phyloP scores from a whole-genome alignment of 1,284 basidiomycete genomes.

The Wallemia hederae region DNA sequence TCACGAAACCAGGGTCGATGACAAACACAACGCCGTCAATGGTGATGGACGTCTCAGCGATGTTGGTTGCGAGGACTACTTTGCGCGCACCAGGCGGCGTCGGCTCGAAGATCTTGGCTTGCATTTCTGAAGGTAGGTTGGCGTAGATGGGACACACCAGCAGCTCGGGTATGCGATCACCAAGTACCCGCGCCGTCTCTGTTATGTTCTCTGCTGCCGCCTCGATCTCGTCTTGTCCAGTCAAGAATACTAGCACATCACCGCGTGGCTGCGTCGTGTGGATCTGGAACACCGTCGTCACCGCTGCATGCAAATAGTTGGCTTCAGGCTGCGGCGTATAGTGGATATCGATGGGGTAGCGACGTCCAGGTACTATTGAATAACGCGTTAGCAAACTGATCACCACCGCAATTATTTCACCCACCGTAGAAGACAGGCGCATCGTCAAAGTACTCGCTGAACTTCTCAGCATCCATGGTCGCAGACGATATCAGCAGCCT shows the following conservation, averaged over 20 bases:
- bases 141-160: conserved; percentile 95
- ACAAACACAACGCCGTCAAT: conserved; percentile 95
- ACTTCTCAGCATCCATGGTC: conserved; percentile 89
- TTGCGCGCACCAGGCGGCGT: conserved; percentile 88
- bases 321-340: conserved; percentile 94
- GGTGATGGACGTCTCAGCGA: conserved; percentile 91
- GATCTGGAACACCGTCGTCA: conserved; percentile 96
- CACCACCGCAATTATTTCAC: conserved; percentile 9
- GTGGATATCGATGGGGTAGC: conserved; percentile 93
- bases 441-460: conserved; percentile 78
- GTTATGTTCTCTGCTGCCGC: conserved; percentile 81
- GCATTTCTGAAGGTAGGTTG: conserved; percentile 92
- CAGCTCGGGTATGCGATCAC: conserved; percentile 82
- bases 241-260: conserved; percentile 94
- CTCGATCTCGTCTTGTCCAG: conserved; percentile 98
- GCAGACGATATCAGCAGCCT: conserved; percentile 74
- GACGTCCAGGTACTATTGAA: conserved; percentile 58
- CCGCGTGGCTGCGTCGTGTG: conserved; percentile 94
- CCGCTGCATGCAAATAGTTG: conserved; percentile 92
- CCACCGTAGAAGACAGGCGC: conserved; percentile 73
- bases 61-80: conserved; percentile 88
- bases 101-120: conserved; percentile 96
- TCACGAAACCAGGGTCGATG: conserved; percentile 90
- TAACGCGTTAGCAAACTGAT: not conserved
- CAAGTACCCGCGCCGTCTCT: conserved; percentile 75